Conservation (phyloP, 139 green algal species). For the Yamagishiella unicocca region DNA sequence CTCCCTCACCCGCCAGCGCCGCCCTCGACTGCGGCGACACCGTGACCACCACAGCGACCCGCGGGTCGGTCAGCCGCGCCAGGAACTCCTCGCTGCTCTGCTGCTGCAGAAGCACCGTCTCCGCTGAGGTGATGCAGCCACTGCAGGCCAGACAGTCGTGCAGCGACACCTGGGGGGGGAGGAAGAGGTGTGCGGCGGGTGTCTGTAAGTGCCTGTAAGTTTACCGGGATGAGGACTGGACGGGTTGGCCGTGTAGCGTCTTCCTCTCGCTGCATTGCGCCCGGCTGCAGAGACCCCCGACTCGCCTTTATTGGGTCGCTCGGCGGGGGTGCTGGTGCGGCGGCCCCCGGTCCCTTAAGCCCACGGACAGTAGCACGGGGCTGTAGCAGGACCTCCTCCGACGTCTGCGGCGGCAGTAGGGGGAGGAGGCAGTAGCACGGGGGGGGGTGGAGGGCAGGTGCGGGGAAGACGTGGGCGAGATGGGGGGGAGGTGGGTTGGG, state of each 20-base stretch:
- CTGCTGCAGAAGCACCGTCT: conserved; percentile 96
- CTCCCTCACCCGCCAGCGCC: conserved; percentile 72
- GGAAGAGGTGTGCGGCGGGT: neutral
- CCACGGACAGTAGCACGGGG: neutral
- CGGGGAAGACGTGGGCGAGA: neutral
- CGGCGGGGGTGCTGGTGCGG: neutral
- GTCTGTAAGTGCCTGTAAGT: no score
- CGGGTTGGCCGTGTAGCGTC: no score
- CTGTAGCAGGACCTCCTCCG: conserved; percentile 42
- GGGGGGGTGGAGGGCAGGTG: neutral
- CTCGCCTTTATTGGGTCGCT: conserved; percentile 30
- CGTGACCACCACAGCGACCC: conserved; percentile 83
- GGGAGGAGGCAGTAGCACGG: no score
- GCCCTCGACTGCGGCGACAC: conserved; percentile 87
- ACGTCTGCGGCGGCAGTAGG: no score
- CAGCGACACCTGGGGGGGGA: conserved; percentile 86
- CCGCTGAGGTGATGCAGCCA: conserved; percentile 96
- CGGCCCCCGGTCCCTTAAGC: neutral
- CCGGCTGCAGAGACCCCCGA: no score
- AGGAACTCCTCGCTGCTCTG: conserved; percentile 89
- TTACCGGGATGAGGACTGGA: no score
- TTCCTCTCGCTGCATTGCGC: no score
- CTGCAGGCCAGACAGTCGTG: conserved; percentile 98
- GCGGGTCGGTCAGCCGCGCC: conserved; percentile 54
- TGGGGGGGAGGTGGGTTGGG: neutral